Evolutionary conservation across 2,329 filamentous ascomycete genomes (phyloP).

Genomic region (Capronia coronata): DNA sequence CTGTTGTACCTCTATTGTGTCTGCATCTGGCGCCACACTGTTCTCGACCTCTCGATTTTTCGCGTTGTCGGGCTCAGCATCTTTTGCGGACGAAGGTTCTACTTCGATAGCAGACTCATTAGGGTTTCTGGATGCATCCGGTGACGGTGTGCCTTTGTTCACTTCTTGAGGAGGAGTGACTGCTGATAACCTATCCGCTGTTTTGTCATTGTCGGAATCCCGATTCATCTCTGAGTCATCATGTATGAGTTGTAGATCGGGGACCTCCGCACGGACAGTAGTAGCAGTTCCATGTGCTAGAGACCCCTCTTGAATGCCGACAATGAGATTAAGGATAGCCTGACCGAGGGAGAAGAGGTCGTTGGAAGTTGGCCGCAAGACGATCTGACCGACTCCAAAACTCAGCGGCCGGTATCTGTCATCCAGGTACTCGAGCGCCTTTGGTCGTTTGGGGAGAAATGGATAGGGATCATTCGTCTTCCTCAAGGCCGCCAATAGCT

Average conservation of each 20-base stretch:
- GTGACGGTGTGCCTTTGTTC: neutral
- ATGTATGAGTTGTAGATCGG: constrained; percentile 30
- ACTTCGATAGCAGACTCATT: neutral
- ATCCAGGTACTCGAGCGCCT: constrained; percentile 29
- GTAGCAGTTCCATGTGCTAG: constrained; percentile 33
- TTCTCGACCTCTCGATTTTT: neutral
- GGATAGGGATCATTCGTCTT: constrained; percentile 50
- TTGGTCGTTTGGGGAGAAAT: constrained; percentile 37
- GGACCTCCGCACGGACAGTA: constrained; percentile 40
- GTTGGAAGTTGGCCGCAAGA: constrained; percentile 32
- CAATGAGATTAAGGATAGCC: constrained; percentile 41
- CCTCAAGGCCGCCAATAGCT: constrained; percentile 48
- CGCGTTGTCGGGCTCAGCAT: neutral
- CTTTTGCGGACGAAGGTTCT: neutral
- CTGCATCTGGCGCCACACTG: neutral
- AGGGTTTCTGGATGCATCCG: neutral
- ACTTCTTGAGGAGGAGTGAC: neutral
- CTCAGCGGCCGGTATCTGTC: constrained; percentile 34
- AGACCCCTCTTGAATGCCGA: constrained; percentile 36
- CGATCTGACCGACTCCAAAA: constrained; percentile 36
- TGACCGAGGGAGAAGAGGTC: constrained; percentile 47
- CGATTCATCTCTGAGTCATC: constrained; percentile 10
- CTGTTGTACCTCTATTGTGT: neutral
- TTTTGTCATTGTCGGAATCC: neutral
- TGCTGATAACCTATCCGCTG: neutral